A percentile compares a stretch with the other conserved stretches of the same genome.
These are phyloP conservation scores for Chenopodium formosanum DNA, from an alignment of 148 eudicot species.

Conservation along the genomic window DNA sequence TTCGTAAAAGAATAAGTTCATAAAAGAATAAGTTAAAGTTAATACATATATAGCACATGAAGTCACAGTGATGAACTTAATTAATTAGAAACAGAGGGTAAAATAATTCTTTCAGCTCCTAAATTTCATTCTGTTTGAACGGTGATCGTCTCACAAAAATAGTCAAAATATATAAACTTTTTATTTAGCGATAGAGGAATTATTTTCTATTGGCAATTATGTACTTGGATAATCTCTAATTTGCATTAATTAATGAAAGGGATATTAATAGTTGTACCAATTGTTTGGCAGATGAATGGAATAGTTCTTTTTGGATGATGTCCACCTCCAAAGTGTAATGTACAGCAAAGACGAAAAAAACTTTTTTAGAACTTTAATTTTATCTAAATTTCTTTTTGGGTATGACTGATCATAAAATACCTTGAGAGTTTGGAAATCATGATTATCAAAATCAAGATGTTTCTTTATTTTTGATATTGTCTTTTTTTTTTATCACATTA, in stretches of 20 bases:
- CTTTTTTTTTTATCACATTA: constrained; percentile 22
- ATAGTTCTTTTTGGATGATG: constrained; percentile 35
- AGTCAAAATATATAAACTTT: no score
- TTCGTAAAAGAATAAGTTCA: no score
- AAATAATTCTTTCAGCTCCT: no score
- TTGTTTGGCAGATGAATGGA: constrained; percentile 1
- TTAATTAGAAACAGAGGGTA: no score
- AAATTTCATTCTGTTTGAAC: no score
- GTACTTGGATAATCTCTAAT: neutral
- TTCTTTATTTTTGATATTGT: constrained; percentile 17
- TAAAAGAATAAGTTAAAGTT: no score
- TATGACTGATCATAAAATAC: constrained; percentile 27
- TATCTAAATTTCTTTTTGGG: constrained; percentile 12
- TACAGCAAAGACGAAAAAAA: constrained; percentile 24
- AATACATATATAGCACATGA: no score
- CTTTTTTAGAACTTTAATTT: constrained; percentile 2
- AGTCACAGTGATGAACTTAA: no score
- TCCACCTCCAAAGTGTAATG: constrained; percentile 32
- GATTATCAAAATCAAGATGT: neutral
- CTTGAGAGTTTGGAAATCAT: constrained; percentile 16
- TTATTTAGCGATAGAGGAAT: no score
- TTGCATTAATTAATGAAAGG: neutral
- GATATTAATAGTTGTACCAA: neutral
- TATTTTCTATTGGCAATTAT: neutral
- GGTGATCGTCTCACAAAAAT: no score